Evolutionary conservation across 768 basidiomycete species (phyloP).

Genomic region (Kwoniella heveanensis): DNA sequence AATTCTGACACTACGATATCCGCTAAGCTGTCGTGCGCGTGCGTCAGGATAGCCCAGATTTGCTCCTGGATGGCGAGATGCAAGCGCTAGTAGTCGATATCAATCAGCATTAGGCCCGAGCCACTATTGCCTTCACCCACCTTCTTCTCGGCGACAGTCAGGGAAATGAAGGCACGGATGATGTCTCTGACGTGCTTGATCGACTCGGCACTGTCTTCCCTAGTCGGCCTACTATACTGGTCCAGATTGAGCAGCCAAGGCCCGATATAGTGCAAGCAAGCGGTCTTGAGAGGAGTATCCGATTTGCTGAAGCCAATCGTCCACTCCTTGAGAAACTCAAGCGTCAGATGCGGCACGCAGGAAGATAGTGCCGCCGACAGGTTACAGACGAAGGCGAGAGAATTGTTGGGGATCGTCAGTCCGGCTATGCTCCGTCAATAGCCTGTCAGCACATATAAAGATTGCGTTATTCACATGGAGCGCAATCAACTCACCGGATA

Average conservation of each 20-base stretch:
- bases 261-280: constrained; percentile 76
- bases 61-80: constrained; percentile 68
- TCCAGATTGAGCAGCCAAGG: constrained; percentile 86
- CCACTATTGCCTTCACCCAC: constrained; percentile 57
- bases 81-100: constrained; percentile 65
- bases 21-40: constrained; percentile 67
- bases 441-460: constrained; percentile 9
- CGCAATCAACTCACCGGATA: constrained; percentile 24
- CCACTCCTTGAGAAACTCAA: constrained; percentile 88
- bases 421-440: constrained; percentile 20
- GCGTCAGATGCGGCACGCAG: constrained; percentile 68
- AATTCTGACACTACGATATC: constrained; percentile 79
- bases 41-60: constrained; percentile 76
- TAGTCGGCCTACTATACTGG: constrained; percentile 69
- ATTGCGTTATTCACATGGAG: not conserved
- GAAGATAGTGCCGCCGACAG: constrained; percentile 33
- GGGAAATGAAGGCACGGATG: constrained; percentile 73
- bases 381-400: constrained; percentile 27
- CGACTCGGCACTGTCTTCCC: constrained; percentile 69
- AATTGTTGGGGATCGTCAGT: constrained; percentile 39
- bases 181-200: constrained; percentile 77
- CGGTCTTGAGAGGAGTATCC: constrained; percentile 63
- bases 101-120: not conserved
- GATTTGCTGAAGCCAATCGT: constrained; percentile 62
- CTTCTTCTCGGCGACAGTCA: constrained; percentile 72